These are phyloP conservation scores for Morella rubra DNA, from an alignment of 306 rosid species.

Conservation along the genomic window DNA sequence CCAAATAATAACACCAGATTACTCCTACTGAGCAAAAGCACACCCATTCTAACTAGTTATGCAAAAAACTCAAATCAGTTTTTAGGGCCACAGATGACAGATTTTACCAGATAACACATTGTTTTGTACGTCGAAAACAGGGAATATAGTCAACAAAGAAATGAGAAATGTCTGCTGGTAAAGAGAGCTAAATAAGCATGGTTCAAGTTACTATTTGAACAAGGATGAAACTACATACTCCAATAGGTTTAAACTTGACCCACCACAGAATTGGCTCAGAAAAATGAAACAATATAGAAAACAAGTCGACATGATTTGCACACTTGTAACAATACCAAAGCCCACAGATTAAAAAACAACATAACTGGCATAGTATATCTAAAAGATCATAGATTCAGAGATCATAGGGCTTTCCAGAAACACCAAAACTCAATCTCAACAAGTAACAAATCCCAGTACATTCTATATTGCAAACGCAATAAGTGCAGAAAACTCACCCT, in stretches of 20 bases:
- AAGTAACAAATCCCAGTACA: conserved; percentile 23
- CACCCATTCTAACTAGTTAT: conserved; percentile 14
- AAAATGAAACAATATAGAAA: background rate
- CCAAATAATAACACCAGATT: background rate
- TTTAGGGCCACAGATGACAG: background rate
- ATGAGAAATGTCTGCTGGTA: background rate
- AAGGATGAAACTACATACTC: background rate
- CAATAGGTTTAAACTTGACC: background rate
- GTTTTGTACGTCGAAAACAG: background rate
- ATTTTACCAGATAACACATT: background rate
- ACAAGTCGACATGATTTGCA: conserved; percentile 10
- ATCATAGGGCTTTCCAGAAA: background rate
- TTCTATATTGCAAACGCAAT: background rate
- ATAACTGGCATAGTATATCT: conserved; percentile 11
- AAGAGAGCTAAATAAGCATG: background rate
- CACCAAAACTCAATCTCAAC: conserved; percentile 13
- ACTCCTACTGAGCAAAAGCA: conserved; percentile 1
- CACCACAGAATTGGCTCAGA: background rate
- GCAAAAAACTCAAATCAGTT: background rate
- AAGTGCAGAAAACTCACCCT: conserved; percentile 57
- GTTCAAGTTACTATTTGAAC: background rate
- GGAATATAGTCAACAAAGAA: background rate
- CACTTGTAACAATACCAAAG: conserved; percentile 14
- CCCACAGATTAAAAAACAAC: conserved; percentile 19
- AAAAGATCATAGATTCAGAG: conserved; percentile 8